Evolutionary conservation across 805 yeast genomes (phyloP), one percentile per base, ranked within the genome.

Genomic region (Peterozyma xylosa): DNA sequence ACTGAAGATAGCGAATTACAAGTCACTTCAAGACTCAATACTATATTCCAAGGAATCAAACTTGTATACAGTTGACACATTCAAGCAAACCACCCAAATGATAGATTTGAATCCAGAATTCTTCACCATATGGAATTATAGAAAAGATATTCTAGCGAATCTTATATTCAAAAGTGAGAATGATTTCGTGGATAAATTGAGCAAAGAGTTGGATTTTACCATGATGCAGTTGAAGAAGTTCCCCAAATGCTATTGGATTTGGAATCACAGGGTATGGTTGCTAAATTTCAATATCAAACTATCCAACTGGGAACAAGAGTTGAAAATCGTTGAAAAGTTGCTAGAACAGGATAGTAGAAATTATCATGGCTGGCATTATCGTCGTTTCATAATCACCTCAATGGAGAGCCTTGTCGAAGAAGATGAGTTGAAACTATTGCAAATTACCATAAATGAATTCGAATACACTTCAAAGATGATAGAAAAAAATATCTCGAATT

Each of bases 241-340:
- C 51, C 98, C 99, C 1, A 93, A 93, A 59, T 87, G 90, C 35
- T 93, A 93, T 57, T 93, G 98, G 96, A 81, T 93, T 11, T 93
- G 98, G 97, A 85, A 82, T 53, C 97, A 93, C 58, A 70, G 99
- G 33, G 64, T 75, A 10, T 93, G 99, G 98, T 74, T 85, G 37
- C 62, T 91, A 35, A 71, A 75, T 33, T 57, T 67, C 15, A 74
- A 76, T 32, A 68, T 72, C 2, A 52, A 56, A 0, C 30, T 42
- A 33, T 76, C 82, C 10, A 64, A 81, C 43, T 88, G 95, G 93
- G 59, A 67, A n/a, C 58, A 55, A 30, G 99, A 93, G 59, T 62
- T 93, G 53, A 68, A 62, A 1, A 70, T 89, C 9, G 90, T 87
- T 1, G 76, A 75, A 46, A 79, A 78, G 53, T 65, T 93, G 53